Conservation (phyloP, 179 eudicot species). For the Corrigiola litoralis region DNA sequence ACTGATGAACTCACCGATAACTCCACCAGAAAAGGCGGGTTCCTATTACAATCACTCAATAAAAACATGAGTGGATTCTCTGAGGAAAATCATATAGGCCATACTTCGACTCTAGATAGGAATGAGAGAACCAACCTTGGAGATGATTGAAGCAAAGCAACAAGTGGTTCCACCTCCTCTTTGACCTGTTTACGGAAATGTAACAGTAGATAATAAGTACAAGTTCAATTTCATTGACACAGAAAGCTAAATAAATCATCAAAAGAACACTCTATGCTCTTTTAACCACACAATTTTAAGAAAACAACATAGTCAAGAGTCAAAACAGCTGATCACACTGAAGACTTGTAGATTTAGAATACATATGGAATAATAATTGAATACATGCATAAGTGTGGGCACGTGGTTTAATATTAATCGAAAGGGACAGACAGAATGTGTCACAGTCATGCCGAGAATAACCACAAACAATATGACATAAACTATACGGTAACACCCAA, state of each 20-base stretch:
- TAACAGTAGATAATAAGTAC: neutral
- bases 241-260: no score
- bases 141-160: conserved; percentile 22
- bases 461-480: no score
- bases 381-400: no score
- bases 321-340: neutral
- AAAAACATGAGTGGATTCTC: neutral
- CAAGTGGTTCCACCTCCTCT: conserved; percentile 42
- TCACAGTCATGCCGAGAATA: no score
- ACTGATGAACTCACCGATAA: no score
- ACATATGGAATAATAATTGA: neutral
- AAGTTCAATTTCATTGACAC: neutral
- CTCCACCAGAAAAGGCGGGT: no score
- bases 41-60: no score
- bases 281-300: neutral
- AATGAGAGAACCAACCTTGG: conserved; percentile 34
- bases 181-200: conserved; percentile 47
- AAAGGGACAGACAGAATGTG: no score
- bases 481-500: no score
- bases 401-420: no score
- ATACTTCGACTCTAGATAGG: neutral
- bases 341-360: neutral
- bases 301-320: neutral
- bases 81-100: no score
- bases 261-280: neutral